Percentiles rank a stretch among this genome's conserved stretches.
Evolutionary conservation across 331 rosid species (phyloP).

Genomic region (Spiraea crenata): DNA sequence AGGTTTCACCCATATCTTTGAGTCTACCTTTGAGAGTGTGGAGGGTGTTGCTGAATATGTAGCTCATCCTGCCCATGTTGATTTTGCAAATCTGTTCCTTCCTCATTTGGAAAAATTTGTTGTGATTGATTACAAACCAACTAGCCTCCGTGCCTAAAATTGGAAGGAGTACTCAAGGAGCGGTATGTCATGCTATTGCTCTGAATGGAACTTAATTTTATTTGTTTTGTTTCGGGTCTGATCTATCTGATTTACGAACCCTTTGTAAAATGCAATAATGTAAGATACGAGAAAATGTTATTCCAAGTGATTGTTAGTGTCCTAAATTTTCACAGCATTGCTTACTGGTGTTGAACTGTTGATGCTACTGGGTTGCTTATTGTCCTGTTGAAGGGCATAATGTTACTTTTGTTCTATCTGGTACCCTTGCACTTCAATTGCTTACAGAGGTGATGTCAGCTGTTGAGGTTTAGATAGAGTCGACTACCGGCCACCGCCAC

Average conservation of each 20-base stretch:
- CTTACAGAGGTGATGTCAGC: no score
- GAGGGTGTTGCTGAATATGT: slow-evolving; percentile 70
- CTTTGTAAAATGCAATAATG: slow-evolving; percentile 12
- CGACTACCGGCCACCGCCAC: no score
- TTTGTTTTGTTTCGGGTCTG: not conserved
- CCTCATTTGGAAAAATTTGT: slow-evolving; percentile 51
- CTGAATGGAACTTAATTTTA: not conserved
- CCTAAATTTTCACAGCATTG: not conserved
- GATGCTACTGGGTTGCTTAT: no score
- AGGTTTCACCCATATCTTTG: slow-evolving; percentile 84
- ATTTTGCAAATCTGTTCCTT: slow-evolving; percentile 52
- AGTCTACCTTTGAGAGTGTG: slow-evolving; percentile 76
- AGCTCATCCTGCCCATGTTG: slow-evolving; percentile 68
- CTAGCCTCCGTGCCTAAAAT: slow-evolving; percentile 29
- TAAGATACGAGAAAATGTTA: not conserved
- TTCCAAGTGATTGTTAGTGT: not conserved
- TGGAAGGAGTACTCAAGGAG: not conserved
- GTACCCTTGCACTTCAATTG: not conserved
- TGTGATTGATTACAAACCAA: slow-evolving; percentile 65
- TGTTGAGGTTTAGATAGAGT: no score
- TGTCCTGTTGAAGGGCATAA: not conserved
- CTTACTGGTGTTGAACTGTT: not conserved
- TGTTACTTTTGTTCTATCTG: not conserved
- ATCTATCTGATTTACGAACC: not conserved
- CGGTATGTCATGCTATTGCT: slow-evolving; percentile 8